Conservation (phyloP, 495 filamentous ascomycete species). For the Staphylotrichum tortipilum region DNA sequence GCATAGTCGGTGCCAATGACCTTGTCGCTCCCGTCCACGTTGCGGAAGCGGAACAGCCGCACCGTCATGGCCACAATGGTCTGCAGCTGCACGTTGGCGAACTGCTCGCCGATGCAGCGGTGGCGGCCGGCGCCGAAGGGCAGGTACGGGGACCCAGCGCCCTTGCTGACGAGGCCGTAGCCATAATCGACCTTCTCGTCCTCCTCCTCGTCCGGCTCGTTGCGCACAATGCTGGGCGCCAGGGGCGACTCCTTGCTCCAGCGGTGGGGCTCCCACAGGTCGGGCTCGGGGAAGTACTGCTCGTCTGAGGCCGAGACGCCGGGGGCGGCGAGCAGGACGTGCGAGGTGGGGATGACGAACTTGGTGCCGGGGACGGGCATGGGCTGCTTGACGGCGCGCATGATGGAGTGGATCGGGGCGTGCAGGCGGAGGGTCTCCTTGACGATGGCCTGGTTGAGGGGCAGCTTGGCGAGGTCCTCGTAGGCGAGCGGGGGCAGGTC, state of each 20-base stretch:
- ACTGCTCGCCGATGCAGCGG: slow-evolving; percentile 94
- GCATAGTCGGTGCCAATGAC: slow-evolving; percentile 82
- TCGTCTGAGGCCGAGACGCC: slow-evolving; percentile 62
- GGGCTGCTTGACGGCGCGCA: slow-evolving; percentile 74
- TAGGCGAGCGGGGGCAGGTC: slow-evolving; percentile 57
- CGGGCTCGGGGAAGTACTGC: slow-evolving; percentile 72
- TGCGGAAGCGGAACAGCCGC: slow-evolving; percentile 64
- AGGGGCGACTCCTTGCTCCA: slow-evolving; percentile 55
- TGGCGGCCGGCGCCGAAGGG: slow-evolving; percentile 93
- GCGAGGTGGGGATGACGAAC: slow-evolving; percentile 65
- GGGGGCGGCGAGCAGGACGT: slow-evolving; percentile 73
- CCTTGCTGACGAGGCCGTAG: slow-evolving; percentile 87
- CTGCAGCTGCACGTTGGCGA: slow-evolving; percentile 84
- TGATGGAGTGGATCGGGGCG: slow-evolving; percentile 74
- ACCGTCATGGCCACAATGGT: slow-evolving; percentile 78
- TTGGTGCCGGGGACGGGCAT: slow-evolving; percentile 70
- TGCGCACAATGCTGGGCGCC: slow-evolving; percentile 38
- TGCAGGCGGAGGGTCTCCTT: slow-evolving; percentile 77
- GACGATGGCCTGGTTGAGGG: slow-evolving; percentile 61
- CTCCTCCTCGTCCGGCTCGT: slow-evolving; percentile 39
- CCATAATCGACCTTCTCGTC: slow-evolving; percentile 82
- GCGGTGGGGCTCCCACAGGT: slow-evolving; percentile 77
- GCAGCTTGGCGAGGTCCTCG: slow-evolving; percentile 58
- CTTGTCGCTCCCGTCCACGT: slow-evolving; percentile 55
- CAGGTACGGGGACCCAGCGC: slow-evolving; percentile 76